These are phyloP conservation scores for Jacaranda mimosifolia DNA, from an alignment of 257 asterid genomes.

Conservation along the genomic window DNA sequence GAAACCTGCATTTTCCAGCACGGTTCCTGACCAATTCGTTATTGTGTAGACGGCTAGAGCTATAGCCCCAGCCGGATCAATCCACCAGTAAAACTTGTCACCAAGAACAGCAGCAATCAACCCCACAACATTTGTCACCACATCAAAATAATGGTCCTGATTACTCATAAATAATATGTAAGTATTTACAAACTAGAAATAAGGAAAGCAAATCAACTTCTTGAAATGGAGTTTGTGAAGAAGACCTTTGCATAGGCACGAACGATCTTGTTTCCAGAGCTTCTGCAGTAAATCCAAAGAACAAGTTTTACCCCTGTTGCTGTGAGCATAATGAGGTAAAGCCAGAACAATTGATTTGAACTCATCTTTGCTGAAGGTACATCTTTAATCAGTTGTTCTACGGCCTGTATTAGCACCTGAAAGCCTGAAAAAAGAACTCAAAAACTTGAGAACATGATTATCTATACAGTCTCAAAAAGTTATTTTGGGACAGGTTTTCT, in stretches of 20 bases:
- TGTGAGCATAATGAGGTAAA: constrained; percentile 66
- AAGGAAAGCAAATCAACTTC: neutral
- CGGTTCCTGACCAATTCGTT: constrained; percentile 65
- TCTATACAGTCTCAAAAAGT: no score
- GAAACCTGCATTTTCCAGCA: constrained; percentile 71
- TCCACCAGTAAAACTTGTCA: constrained; percentile 68
- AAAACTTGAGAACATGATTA: neutral
- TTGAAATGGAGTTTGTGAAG: neutral
- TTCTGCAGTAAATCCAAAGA: constrained; percentile 68
- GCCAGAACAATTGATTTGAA: constrained; percentile 54
- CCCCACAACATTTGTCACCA: constrained; percentile 73
- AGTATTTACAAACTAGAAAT: neutral
- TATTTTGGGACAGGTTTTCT: no score
- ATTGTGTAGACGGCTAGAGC: constrained; percentile 63
- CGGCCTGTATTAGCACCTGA: constrained; percentile 61
- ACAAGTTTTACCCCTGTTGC: constrained; percentile 65
- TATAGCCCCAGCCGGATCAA: constrained; percentile 73
- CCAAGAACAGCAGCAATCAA: constrained; percentile 66
- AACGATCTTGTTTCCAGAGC: constrained; percentile 69
- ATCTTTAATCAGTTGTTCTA: constrained; percentile 51
- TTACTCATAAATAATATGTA: neutral
- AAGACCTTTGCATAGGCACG: constrained; percentile 71
- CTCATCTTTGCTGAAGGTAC: constrained; percentile 48
- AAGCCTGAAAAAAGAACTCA: constrained; percentile 47
- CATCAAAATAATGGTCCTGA: constrained; percentile 76